Evolutionary conservation across 805 yeast genomes (phyloP).

Genomic region (Candida caryicola): DNA sequence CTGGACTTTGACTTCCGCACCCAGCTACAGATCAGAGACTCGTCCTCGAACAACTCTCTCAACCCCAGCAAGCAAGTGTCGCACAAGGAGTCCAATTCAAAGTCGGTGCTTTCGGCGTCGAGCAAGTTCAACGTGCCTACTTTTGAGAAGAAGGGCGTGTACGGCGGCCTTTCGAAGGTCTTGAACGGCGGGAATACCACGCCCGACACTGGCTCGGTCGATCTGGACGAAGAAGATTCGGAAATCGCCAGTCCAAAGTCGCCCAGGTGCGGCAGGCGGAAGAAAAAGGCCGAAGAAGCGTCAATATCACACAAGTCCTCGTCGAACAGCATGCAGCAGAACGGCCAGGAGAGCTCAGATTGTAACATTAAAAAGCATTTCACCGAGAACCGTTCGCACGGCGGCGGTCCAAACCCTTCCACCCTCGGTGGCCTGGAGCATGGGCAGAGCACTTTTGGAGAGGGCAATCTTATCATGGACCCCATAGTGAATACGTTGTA

Average conservation of each 20-base stretch:
- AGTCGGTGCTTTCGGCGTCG: constrained; percentile 16
- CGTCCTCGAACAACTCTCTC: constrained; percentile 5
- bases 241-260: constrained; percentile 1
- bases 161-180: constrained; percentile 50
- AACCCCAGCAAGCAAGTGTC: neutral
- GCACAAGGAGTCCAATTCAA: neutral
- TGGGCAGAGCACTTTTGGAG: neutral
- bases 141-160: constrained; percentile 42
- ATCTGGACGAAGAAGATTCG: neutral
- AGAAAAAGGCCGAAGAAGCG: neutral
- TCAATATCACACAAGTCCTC: neutral
- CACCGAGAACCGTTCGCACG: neutral
- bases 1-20: constrained; percentile 41
- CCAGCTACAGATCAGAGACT: constrained; percentile 35
- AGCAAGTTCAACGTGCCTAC: constrained; percentile 44
- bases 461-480: constrained; percentile 30
- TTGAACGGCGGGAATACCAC: constrained; percentile 11
- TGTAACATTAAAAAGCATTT: neutral
- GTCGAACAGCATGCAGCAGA: neutral
- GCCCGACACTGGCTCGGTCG: neutral
- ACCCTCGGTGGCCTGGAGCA: constrained; percentile 2
- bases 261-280: neutral
- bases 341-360: neutral
- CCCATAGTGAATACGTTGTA: constrained; percentile 51
- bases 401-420: no score